A percentile compares a stretch with the other conserved stretches of the same genome.
These are phyloP conservation scores for Aspergillus floridensis DNA, from an alignment of 2,329 filamentous ascomycete genomes.

Conservation along the genomic window DNA sequence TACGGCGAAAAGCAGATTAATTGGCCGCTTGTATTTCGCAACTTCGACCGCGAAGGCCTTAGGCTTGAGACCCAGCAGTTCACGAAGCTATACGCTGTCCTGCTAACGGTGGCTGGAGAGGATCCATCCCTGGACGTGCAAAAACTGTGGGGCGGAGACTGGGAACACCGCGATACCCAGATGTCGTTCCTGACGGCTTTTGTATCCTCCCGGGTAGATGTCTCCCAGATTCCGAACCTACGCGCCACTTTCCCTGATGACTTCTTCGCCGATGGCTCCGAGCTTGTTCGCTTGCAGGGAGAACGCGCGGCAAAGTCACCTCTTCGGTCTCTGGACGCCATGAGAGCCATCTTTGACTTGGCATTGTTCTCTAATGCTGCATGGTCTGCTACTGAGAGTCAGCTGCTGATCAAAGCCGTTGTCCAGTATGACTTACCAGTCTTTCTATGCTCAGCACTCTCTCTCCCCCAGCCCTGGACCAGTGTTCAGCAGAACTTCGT, in stretches of 20 bases:
- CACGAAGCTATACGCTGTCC: slow-evolving; percentile 71
- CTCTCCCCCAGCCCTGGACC: slow-evolving; percentile 51
- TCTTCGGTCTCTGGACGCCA: slow-evolving; percentile 81
- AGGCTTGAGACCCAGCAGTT: slow-evolving; percentile 79
- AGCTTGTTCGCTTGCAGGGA: slow-evolving; percentile 59
- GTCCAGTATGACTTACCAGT: slow-evolving; percentile 54
- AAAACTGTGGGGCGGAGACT: slow-evolving; percentile 81
- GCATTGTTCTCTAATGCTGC: slow-evolving; percentile 58
- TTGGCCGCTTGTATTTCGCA: slow-evolving; percentile 68
- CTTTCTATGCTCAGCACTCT: slow-evolving; percentile 51
- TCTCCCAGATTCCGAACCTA: slow-evolving; percentile 78
- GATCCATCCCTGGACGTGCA: slow-evolving; percentile 75
- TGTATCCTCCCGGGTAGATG: slow-evolving; percentile 74
- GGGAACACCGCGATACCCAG: slow-evolving; percentile 83
- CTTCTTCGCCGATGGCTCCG: slow-evolving; percentile 61
- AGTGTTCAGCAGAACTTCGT: slow-evolving; percentile 50
- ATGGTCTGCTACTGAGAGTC: slow-evolving; percentile 55
- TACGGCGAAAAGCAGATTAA: slow-evolving; percentile 57
- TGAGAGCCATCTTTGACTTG: slow-evolving; percentile 64
- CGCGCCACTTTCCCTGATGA: slow-evolving; percentile 70
- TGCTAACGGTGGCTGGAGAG: slow-evolving; percentile 68
- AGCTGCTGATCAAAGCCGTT: slow-evolving; percentile 59
- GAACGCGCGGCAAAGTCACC: slow-evolving; percentile 75
- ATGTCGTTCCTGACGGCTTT: slow-evolving; percentile 92
- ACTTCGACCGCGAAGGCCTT: slow-evolving; percentile 77